Conservation (phyloP, 108 stramenopile genomes). For the Aurantiochytrium sp. region DNA sequence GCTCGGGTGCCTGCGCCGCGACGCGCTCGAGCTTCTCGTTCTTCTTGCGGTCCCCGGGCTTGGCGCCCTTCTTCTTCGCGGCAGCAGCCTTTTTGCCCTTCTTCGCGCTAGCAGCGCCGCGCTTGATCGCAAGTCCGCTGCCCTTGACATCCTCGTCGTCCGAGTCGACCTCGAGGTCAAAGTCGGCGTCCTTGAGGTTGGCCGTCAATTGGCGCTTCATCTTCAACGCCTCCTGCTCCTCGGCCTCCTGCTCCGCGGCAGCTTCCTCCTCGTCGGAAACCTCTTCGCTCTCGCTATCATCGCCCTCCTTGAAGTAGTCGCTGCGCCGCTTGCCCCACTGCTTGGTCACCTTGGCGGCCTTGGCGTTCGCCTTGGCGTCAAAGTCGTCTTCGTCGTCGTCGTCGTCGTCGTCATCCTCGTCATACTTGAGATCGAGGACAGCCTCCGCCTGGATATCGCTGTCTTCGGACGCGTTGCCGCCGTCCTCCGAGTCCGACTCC, state of each 20-base stretch:
- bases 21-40: conserved; percentile 48
- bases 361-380: conserved; percentile 36
- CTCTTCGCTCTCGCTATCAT: neutral
- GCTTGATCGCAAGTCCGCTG: conserved; percentile 31
- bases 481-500: neutral
- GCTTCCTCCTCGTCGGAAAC: conserved; percentile 29
- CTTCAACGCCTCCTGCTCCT: neutral
- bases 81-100: neutral
- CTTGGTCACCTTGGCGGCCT: neutral
- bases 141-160: conserved; percentile 30
- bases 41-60: conserved; percentile 43
- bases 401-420: conserved; percentile 45
- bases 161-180: conserved; percentile 15
- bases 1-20: conserved; percentile 50
- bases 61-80: neutral
- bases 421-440: conserved; percentile 45
- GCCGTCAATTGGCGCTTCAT: neutral
- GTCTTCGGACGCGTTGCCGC: conserved; percentile 39
- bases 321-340: neutral
- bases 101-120: conserved; percentile 14
- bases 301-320: conserved; percentile 22
- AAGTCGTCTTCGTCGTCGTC: conserved; percentile 41
- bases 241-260: neutral
- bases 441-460: conserved; percentile 46
- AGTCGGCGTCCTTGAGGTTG: neutral